These are phyloP conservation scores for Clavispora santaluciae DNA, from an alignment of 805 yeast genomes.

Conservation along the genomic window DNA sequence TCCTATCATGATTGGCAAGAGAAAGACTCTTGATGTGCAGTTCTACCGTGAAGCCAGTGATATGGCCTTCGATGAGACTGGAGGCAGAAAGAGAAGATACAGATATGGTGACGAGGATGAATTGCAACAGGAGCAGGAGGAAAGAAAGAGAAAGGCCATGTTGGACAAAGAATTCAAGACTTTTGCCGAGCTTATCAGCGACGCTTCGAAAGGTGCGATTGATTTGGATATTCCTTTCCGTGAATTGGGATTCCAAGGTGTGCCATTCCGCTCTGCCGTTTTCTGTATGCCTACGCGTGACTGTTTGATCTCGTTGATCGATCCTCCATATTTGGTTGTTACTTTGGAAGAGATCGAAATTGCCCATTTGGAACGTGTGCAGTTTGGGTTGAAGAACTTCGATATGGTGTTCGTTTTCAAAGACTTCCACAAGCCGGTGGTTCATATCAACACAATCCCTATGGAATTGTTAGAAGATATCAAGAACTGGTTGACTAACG, in stretches of 20 bases:
- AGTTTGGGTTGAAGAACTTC: constrained; percentile 92
- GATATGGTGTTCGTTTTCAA: constrained; percentile 96
- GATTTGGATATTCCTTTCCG: constrained; percentile 94
- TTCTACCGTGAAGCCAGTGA: constrained; percentile 96
- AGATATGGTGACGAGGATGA: constrained; percentile 98
- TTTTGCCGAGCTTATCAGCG: constrained; percentile 88
- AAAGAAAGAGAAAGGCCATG: constrained; percentile 83
- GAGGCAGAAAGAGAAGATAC: constrained; percentile 81
- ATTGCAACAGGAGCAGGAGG: constrained; percentile 97
- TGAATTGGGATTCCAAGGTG: constrained; percentile 96
- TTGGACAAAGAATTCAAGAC: constrained; percentile 87
- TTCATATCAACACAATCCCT: constrained; percentile 91
- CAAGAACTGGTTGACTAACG: constrained; percentile 96
- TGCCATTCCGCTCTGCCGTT: constrained; percentile 91
- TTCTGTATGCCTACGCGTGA: constrained; percentile 96
- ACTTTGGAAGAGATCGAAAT: constrained; percentile 89
- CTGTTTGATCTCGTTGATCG: constrained; percentile 88
- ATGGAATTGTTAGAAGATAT: constrained; percentile 88
- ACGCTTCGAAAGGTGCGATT: constrained; percentile 73
- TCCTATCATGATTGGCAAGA: constrained; percentile 93
- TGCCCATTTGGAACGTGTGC: constrained; percentile 94
- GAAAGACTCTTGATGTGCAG: constrained; percentile 92
- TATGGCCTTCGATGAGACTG: constrained; percentile 94
- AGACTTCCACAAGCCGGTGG: constrained; percentile 82
- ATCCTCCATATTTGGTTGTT: constrained; percentile 91